phyloP scores from a whole-genome alignment of 169 alveolate species.

The Plasmodium yoelii region DNA sequence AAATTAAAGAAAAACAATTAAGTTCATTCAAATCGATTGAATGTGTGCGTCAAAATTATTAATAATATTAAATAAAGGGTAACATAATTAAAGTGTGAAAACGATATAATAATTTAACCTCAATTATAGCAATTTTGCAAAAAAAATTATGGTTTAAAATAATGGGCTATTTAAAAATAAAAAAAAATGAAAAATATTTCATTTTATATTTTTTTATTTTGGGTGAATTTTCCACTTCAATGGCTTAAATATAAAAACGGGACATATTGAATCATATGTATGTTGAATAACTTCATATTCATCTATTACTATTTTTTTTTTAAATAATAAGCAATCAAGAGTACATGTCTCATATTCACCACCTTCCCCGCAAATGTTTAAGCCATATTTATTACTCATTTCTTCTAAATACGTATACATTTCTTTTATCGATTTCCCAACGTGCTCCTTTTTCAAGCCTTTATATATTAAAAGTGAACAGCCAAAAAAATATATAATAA shows the following conservation, averaged over 20 bases:
- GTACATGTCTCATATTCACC: slow-evolving; percentile 99
- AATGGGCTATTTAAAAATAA: too few relatives aligned
- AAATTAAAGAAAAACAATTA: too few relatives aligned
- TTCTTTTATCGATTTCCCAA: slow-evolving; percentile 91
- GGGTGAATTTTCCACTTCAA: slow-evolving; percentile 57
- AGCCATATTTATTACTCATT: slow-evolving; percentile 90
- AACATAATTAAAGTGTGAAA: too few relatives aligned
- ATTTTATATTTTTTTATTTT: slow-evolving; percentile 15
- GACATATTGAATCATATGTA: slow-evolving; percentile 53
- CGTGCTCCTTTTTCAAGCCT: slow-evolving; percentile 93
- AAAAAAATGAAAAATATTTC: too few relatives aligned
- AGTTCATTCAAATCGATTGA: too few relatives aligned
- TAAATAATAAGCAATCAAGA: slow-evolving; percentile 92
- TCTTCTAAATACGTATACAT: slow-evolving; percentile 78
- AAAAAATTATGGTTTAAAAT: too few relatives aligned
- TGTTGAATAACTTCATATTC: slow-evolving; percentile 75
- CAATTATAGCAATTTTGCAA: too few relatives aligned
- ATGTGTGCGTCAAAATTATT: too few relatives aligned
- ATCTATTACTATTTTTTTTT: slow-evolving; percentile 77
- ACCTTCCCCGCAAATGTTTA: slow-evolving; percentile 99
- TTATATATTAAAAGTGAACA: slow-evolving; percentile 73
- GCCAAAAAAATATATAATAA: slow-evolving; percentile 9
- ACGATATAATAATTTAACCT: too few relatives aligned
- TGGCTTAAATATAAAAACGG: slow-evolving; percentile 71
- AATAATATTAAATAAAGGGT: too few relatives aligned